phyloP scores from a whole-genome alignment of 441 rosid genomes.

The Pelargonium cotyledonis region DNA sequence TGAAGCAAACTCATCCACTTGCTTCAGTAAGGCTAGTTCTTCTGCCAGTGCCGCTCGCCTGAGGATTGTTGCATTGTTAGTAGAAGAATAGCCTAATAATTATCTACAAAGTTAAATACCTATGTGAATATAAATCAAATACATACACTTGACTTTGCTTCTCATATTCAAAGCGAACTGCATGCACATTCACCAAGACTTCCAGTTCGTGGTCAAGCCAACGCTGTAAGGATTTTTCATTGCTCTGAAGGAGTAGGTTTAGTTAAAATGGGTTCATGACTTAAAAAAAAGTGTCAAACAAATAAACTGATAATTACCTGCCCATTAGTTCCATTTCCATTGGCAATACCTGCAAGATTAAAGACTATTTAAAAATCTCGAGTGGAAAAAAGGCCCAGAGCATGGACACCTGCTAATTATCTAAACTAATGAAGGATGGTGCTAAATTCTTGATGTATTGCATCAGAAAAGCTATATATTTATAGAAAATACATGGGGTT shows the following conservation, averaged over 20 bases:
- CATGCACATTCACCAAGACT: slow-evolving; percentile 97
- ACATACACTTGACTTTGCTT: slow-evolving; percentile 98
- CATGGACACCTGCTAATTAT: too few relatives aligned
- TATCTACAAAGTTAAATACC: slow-evolving; percentile 7
- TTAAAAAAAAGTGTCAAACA: neutral
- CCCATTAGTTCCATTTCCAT: slow-evolving; percentile 73
- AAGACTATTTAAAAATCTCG: slow-evolving; percentile 18
- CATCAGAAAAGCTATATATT: slow-evolving; percentile 10
- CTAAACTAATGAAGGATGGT: neutral
- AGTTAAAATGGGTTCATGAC: slow-evolving; percentile 9
- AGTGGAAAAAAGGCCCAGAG: neutral
- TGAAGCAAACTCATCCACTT: slow-evolving; percentile 82
- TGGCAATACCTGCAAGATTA: slow-evolving; percentile 54
- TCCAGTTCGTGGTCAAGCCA: slow-evolving; percentile 96
- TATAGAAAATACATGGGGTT: slow-evolving; percentile 11
- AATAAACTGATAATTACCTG: slow-evolving; percentile 44
- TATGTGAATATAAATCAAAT: slow-evolving; percentile 11
- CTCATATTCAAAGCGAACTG: slow-evolving; percentile 94
- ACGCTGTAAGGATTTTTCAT: slow-evolving; percentile 84
- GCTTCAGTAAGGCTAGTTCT: slow-evolving; percentile 80
- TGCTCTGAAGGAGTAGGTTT: slow-evolving; percentile 41
- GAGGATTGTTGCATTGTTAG: slow-evolving; percentile 24
- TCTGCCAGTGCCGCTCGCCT: slow-evolving; percentile 95
- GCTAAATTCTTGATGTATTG: neutral
- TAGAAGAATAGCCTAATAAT: neutral